Conservation (phyloP, 768 basidiomycete genomes). For the Xerocomus brunneocitrinus region DNA sequence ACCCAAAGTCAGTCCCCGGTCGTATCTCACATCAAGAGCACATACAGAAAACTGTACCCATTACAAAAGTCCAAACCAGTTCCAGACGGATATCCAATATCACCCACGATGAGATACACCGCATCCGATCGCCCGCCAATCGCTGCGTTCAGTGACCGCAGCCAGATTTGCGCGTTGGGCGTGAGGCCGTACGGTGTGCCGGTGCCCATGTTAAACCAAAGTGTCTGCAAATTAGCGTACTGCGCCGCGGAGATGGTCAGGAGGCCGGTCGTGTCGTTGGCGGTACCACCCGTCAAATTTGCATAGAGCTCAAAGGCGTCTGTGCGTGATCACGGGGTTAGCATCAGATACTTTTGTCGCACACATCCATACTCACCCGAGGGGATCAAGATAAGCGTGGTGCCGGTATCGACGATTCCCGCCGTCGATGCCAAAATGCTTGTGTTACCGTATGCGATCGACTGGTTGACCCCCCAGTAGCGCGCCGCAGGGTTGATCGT, state of each 20-base stretch:
- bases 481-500: constrained; percentile 15
- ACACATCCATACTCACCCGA: constrained; percentile 10
- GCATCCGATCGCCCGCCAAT: constrained; percentile 20
- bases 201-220: constrained; percentile 25
- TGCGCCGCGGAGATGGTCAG: constrained; percentile 21
- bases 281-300: constrained; percentile 19
- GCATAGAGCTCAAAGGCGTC: constrained; percentile 24
- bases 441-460: constrained; percentile 24
- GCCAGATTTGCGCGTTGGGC: constrained; percentile 29
- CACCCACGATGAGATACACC: constrained; percentile 22
- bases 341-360: background rate
- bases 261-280: constrained; percentile 24
- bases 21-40: background rate
- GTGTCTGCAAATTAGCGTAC: constrained; percentile 18
- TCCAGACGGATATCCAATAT: constrained; percentile 11
- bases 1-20: background rate
- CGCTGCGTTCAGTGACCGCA: constrained; percentile 22
- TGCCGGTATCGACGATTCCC: constrained; percentile 34
- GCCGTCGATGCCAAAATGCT: constrained; percentile 22
- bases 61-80: constrained; percentile 16
- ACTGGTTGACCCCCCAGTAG: constrained; percentile 33
- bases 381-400: constrained; percentile 22
- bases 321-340: background rate
- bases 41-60: constrained; percentile 6
- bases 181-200: constrained; percentile 13